Evolutionary conservation across 1,284 basidiomycete genomes (phyloP), one percentile per base, ranked within the genome.

Genomic region (Pascua guehoae): DNA sequence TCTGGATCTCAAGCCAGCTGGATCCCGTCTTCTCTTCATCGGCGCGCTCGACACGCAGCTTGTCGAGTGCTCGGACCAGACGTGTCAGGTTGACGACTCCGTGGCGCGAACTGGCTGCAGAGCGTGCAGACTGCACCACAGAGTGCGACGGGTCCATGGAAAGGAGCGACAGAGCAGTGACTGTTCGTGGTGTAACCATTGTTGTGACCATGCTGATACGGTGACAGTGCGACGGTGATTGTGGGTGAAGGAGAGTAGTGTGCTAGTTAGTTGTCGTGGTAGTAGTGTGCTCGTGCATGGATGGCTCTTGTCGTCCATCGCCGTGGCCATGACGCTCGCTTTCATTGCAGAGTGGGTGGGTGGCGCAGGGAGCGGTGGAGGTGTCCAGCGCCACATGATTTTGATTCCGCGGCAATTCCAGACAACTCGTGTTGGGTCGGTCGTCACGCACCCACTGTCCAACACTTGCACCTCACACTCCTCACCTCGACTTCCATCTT

Each of bases 1-100:
- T 69, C 38, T 70, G 71, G 4, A 77, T 66, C 16, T 64, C 63
- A 7, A 70, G 66, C 62, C 65, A 70, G 32, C 60, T 53, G 4
- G 24, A 32, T 32, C 47, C 51, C 58, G 16, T 47, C 24, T 32
- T 32, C 42, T 17, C 51, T 16, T 64, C 63, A 8, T 44, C 50
- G 8, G 60, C 61, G 24, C 18, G 40, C 39, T 40, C 41, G 16
- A 32, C 53, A 17, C 12, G 39, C 12, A 18, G 56, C 59, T 47
- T 64, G 15, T 71, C 60, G 15, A 77, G 67, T 0, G 70, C 66
- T 40, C 65, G 64, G 42, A 75, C 65, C n/a, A 77, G 59, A 2
- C 75, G 68, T 15, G 69, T 70, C 15, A 75, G 61, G 56, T 77
- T 77, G 55, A 75, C 62, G 12, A 71, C 58, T 11, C 66, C 73